Base-by-base conservation (phyloP, 2,329 filamentous ascomycete species). In the Pleomassaria siparia region DNA sequence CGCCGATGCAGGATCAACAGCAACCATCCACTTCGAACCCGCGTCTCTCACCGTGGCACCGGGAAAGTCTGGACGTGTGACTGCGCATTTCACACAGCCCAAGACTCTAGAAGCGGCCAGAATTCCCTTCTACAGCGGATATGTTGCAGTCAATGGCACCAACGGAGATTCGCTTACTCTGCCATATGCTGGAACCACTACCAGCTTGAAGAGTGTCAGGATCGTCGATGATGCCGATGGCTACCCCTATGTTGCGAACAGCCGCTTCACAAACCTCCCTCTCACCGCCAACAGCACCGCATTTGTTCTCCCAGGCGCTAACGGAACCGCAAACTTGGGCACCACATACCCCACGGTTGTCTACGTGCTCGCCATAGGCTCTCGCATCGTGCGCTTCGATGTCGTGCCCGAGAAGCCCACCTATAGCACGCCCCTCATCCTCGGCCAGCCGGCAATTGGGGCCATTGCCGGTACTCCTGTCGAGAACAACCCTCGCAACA, bases 101-200 rank as follows among this genome's bases (percentile, higher is more conserved):
- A 35, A 55, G n/a, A 47, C 51, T 20, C 39, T 59, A 42, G 57
- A 62, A 32, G 48, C 48, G 4, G 55, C 53, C 5, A 40, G 55
- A 5, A 44, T 62, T 7, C 56, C 60, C 8, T 50, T 63, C 4
- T 62, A 63, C 49, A 55, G 54, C 13, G 60, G 60, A 42, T 62
- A 47, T 36, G 49, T 63, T 22, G 44, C 46, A 11, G 4, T 59
- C 2, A 50, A 40, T 29, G 29, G 44, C 13, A 29, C 35, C 18
- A 36, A 28, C 20, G 46, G 48, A 30, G 42, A 47, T n/a, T 47
- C 49, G 9, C 48, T 62, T 22, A 30, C 42, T 9, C 24, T 63
- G 0, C 59, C 60, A 3, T 62, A 63, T 25, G 45, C 59, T 3
- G 60, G 60, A 2, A 59, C 58, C 15, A 53, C 46, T 16, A 55